Base-by-base conservation (phyloP, 805 yeast genomes). In the Phaffomyces antillensis region DNA sequence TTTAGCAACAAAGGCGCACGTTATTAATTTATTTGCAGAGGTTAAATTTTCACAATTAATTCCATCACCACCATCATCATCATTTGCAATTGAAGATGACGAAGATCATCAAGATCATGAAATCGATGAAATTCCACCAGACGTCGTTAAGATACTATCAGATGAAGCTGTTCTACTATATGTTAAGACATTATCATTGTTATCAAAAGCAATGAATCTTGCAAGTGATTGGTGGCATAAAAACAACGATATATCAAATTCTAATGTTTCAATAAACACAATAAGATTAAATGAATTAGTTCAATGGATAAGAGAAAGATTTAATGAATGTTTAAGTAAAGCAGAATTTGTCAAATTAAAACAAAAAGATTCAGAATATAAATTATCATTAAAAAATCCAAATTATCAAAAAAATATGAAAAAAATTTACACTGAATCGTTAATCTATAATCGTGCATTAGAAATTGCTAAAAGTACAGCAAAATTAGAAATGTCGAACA, bases 381-480 rank as follows among this genome's bases (percentile, higher is more conserved):
- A 61, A 43, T 43, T 66, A 10, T 17, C 9, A 13, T 41, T 43
- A 2, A 39, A 47, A n/a, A 47, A 45, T 37, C 41, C 37, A 35
- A 50, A 48, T 24, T 47, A 39, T 33, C 43, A 38, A 8, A 40
- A 44, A 16, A 47, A 51, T 40, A 40, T 39, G n/a, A 58, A 44
- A 35, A 54, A 45, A 52, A 72, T 81, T 7, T 73, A 82, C 44
- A 87, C 95, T 3, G 97, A 91, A 62, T 86, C 86, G 59, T 71
- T 90, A 52, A 78, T 90, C 24, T 93, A 91, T 65, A 96, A 93
- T 55, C 73, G 98, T 40, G 97, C 98, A 2, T 73, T 91, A 57
- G 98, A 91, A 58, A 86, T 90, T 70, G 86, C 96, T 3, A 77
- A 95, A 55, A 80, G 79, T 41, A 96, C 98, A 1, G 98, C 98